Evolutionary conservation across 2,329 filamentous ascomycete genomes (phyloP), one percentile per base, ranked within the genome.

Genomic region (Talaromyces sp.): DNA sequence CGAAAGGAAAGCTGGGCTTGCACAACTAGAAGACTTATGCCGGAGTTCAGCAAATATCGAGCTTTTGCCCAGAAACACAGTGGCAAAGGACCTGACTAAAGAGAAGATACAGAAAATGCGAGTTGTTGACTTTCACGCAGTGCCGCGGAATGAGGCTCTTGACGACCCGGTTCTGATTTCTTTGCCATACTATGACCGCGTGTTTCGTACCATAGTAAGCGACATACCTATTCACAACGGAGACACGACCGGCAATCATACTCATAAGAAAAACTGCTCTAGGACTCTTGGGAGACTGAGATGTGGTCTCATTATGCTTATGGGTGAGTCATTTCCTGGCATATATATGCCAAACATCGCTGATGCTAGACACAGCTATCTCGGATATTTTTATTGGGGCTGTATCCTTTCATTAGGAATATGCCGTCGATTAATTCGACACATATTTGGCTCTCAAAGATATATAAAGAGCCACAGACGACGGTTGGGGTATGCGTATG

Each of bases 381-480:
- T 69, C 9, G 70, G 74, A 0, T 77, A 78, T 60, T 71, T 69
- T 1, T 81, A 78, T 64, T 81, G 79, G 79, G 72, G 69, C 1
- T 61, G 62, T 3, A 70, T 79, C 2, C 57, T 80, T 3, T 59
- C 72, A 0, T 50, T 75, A 2, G 79, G 77, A 1, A 74, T 75
- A 8, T 18, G 70, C 1, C 67, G 72, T 62, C 75, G 75, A 1
- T 21, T 76, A 5, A 40, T 67, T 65, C 16, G 67, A 70, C 46
- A 16, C 72, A 7, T 64, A 69, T 18, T 40, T 56, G 23, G 46
- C 31, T 18, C 18, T 25, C 18, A 1, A 61, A 60, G 35, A 52
- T 11, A 37, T 60, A 58, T 52, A 57, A 35, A 35, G 37, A 50
- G 44, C 11, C 18, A 18, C 25, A 25, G 55, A 18, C 5, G 23